Base-by-base conservation (phyloP, 2,329 filamentous ascomycete species). In the Metarhizium sp. region DNA sequence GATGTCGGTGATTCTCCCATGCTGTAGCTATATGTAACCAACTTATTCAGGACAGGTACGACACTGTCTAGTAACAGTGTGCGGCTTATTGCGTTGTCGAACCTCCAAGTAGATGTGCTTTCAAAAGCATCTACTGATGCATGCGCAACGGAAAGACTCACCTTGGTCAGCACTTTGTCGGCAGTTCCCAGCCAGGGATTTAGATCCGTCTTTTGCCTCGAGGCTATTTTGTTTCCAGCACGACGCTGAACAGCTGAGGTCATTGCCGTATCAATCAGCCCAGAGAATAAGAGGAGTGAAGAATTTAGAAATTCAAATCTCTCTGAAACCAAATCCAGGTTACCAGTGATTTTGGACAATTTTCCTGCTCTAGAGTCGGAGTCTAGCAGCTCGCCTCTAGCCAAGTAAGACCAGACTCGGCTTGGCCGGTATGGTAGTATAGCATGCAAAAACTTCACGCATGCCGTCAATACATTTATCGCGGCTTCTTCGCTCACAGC, bases 381-480 rank as follows among this genome's bases (percentile, higher is more conserved):
- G 61, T 88, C 87, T 49, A 99, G 77, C 18, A 99, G 75, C 59
- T 86, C 84, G 67, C 90, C 95, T 56, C 90, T 84, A 3, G 86
- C 84, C 63, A 99, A 79, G 67, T 92, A 89, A 3, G 92, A 91
- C 92, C 94, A 97, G 6, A 96, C 85, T 57, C 92, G 80, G 55
- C 87, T 88, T 0, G 94, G 92, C 52, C 87, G 82, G n/a, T 80
- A 87, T 62, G 79, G 77, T 30, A 94, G 71, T 18, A 95, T 74
- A 2, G 86, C 83, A 61, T 87, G 81, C 42, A 95, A 74, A 64
- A 97, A 96, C 53, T 90, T 86, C 25, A 92, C 72, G 66, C 90
- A 95, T 29, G 88, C 83, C 11, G 76, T 75, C 55, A 86, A 69
- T 50, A 92, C 79, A 2, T 86, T 77, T 32, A 95, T 77, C 40